Evolutionary conservation across 345 rosid genomes (phyloP).

Genomic region (Eucalyptus coolabah): DNA sequence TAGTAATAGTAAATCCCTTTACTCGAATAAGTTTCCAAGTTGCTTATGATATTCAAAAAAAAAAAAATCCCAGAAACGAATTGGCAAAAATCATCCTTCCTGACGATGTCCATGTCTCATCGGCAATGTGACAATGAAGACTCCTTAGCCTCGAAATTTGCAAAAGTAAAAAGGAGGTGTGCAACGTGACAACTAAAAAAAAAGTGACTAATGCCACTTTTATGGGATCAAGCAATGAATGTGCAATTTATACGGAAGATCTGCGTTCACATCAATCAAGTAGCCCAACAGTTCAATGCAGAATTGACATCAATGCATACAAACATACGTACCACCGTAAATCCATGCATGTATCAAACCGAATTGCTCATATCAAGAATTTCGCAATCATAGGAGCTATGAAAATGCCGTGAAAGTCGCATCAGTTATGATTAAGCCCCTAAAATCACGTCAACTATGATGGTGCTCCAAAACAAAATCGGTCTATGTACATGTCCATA

Average conservation of each 20-base stretch:
- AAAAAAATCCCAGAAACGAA: neutral
- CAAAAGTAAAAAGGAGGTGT: neutral
- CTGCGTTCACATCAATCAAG: neutral
- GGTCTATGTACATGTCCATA: neutral
- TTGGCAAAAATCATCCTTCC: neutral
- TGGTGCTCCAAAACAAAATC: neutral
- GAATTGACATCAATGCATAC: neutral
- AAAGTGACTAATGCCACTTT: neutral
- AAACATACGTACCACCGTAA: neutral
- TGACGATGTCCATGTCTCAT: neutral
- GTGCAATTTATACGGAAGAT: neutral
- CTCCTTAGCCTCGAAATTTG: neutral
- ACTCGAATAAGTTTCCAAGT: neutral
- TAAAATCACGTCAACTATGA: neutral
- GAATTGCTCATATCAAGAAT: neutral
- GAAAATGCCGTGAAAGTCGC: neutral
- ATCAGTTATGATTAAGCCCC: neutral
- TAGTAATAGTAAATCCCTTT: no score
- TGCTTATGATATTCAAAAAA: neutral
- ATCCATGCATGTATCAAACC: neutral
- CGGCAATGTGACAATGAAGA: neutral
- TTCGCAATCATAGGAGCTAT: neutral
- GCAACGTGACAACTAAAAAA: neutral
- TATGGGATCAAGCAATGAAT: neutral
- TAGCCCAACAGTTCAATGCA: neutral